Evolutionary conservation across 345 rosid genomes (phyloP), one percentile per base, ranked within the genome.

Genomic region (Mallotus nudiflorus): DNA sequence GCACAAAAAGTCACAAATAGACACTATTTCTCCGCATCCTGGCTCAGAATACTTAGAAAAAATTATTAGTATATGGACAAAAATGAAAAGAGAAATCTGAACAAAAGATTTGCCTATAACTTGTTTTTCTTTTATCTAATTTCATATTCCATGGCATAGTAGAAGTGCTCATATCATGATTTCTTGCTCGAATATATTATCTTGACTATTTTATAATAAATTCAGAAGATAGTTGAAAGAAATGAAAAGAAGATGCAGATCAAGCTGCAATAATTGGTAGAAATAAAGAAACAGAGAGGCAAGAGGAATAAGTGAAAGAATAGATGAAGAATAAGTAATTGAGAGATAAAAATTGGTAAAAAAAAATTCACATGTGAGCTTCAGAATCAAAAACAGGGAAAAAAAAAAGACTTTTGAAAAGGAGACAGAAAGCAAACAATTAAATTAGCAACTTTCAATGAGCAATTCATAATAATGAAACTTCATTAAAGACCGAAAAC

Each of bases 121-220:
- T 56, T 29, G 42, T 44, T 2, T 7, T 61, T 11, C 3, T 64
- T 77, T 56, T 52, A 16, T 55, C 42, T 19, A 66, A 48, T 53
- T 22, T 57, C 48, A 45, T 1, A 49, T 54, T 56, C 22, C 49
- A 54, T 67, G 71, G 16, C 58, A 37, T 39, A 35, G 42, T 6
- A 46, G 46, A 62, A 29, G 61, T 67, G 37, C 54, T 59, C 45
- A 65, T 33, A 31, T 46, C 40, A 45, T 48, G 10, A 42, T 45
- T 61, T 66, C 18, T 50, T 52, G 37, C 39, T 16, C 29, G 33
- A 12, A 19, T 42, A 22, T 40, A 10, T 16, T n/a, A 14, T 40
- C 57, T 69, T 62, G 55, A 52, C 62, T 49, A 24, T 57, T 57
- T 42, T 31, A 37, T 19, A 22, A 11, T 44, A 37, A 65, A 48